These are phyloP conservation scores for Priceomyces castillae DNA, from an alignment of 805 yeast species.

Conservation along the genomic window DNA sequence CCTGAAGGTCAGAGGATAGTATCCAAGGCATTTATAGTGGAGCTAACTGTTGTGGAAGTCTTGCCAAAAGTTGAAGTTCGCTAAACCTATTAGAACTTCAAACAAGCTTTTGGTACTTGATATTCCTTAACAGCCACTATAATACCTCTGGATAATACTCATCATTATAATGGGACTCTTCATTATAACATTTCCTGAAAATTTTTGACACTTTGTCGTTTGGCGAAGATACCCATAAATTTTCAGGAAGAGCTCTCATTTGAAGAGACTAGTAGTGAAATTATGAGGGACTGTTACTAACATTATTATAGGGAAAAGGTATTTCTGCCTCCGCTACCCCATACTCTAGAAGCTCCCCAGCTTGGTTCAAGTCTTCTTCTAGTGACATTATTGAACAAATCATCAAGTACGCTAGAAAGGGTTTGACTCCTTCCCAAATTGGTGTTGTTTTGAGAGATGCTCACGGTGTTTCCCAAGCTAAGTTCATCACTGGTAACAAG, in stretches of 20 bases:
- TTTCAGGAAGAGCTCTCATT: too few relatives aligned
- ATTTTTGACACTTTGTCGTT: too few relatives aligned
- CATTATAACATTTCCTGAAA: not conserved
- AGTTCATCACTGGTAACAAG: conserved; percentile 98
- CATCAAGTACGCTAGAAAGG: conserved; percentile 99
- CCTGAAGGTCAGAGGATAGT: not conserved
- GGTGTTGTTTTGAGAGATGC: conserved; percentile 99
- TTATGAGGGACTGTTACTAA: conserved; percentile 33
- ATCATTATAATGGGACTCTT: not conserved
- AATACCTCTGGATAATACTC: not conserved
- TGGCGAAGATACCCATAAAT: not conserved
- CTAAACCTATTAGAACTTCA: conserved; percentile 9
- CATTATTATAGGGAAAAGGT: conserved; percentile 86
- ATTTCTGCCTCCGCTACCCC: conserved; percentile 98
- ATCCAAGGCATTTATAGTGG: not conserved
- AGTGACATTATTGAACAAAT: conserved; percentile 97
- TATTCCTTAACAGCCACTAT: conserved; percentile 10
- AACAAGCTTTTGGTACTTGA: conserved; percentile 24
- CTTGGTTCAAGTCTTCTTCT: conserved; percentile 98
- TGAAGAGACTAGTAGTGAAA: not conserved
- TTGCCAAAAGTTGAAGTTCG: conserved; percentile 25
- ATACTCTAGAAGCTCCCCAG: conserved; percentile 97
- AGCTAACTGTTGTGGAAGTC: conserved; percentile 17
- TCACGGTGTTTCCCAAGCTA: conserved; percentile 98
- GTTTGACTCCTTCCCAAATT: conserved; percentile 99